A percentile compares a stretch with the other conserved stretches of the same genome.
Conservation (phyloP, 495 filamentous ascomycete species). For the Hypomontagnella monticulosa region DNA sequence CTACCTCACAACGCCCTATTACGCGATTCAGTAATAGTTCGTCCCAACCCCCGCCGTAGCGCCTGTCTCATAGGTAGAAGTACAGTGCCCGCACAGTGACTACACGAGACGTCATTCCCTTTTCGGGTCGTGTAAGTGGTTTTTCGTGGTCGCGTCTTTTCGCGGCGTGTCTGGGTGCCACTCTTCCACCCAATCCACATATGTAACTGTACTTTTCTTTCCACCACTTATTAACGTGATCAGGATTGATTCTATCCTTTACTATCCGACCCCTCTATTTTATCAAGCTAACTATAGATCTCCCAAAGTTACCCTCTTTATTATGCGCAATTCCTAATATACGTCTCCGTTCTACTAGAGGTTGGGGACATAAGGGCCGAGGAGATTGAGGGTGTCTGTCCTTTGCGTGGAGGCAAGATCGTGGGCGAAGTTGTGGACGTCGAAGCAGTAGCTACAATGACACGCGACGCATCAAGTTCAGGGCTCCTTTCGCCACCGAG, state of each 20-base stretch:
- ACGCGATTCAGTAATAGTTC: constrained; percentile 20
- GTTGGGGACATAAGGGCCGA: constrained; percentile 7
- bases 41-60: constrained; percentile 4
- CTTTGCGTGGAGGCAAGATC: constrained; percentile 1
- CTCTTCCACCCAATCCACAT: neutral
- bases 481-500: constrained; percentile 49
- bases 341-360: neutral
- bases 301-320: neutral
- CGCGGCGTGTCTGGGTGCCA: constrained; percentile 41
- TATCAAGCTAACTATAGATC: neutral
- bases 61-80: neutral
- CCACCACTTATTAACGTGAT: constrained; percentile 15
- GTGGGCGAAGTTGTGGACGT: constrained; percentile 5
- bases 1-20: neutral
- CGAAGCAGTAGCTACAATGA: constrained; percentile 20
- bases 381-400: constrained; percentile 9
- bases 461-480: constrained; percentile 15
- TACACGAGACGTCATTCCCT: constrained; percentile 30
- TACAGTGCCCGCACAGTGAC: constrained; percentile 1
- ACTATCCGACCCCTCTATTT: neutral
- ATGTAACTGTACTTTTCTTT: constrained; percentile 2
- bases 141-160: constrained; percentile 41
- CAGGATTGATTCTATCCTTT: constrained; percentile 1
- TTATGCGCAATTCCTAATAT: constrained; percentile 9
- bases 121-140: constrained; percentile 35